These are phyloP conservation scores for Phytopythium kandeliae DNA, from an alignment of 352 stramenopile species.

Conservation along the genomic window DNA sequence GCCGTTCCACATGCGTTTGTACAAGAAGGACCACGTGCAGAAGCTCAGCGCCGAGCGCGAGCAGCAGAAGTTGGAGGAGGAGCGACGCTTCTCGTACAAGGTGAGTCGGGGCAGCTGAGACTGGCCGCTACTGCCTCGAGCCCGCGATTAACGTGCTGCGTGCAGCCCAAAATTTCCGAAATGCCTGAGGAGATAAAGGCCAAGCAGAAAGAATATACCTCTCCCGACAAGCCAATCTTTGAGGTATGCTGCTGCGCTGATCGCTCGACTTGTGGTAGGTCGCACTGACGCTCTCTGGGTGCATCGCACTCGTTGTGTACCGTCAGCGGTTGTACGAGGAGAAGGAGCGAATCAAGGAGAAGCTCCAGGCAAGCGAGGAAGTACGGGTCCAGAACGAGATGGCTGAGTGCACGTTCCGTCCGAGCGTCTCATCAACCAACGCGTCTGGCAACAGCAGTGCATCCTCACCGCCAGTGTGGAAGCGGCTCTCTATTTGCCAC, in stretches of 20 bases:
- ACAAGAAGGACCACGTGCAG: slow-evolving; percentile 73
- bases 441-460: slow-evolving; percentile 21
- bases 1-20: slow-evolving; percentile 72
- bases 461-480: slow-evolving; percentile 53
- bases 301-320: slow-evolving; percentile 5
- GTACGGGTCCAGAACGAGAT: slow-evolving; percentile 69
- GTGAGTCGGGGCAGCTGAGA: slow-evolving; percentile 17
- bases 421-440: slow-evolving; percentile 44
- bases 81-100: slow-evolving; percentile 74
- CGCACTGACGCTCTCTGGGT: background rate
- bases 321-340: slow-evolving; percentile 74
- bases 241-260: slow-evolving; percentile 38
- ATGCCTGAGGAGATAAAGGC: slow-evolving; percentile 49
- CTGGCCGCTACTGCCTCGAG: slow-evolving; percentile 1
- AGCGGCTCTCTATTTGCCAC: slow-evolving; percentile 67
- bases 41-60: slow-evolving; percentile 57
- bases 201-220: slow-evolving; percentile 47
- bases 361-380: slow-evolving; percentile 66
- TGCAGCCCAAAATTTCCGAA: slow-evolving; percentile 52
- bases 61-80: slow-evolving; percentile 66
- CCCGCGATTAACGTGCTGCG: slow-evolving; percentile 7
- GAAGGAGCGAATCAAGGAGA: slow-evolving; percentile 74
- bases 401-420: slow-evolving; percentile 74
- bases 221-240: slow-evolving; percentile 68
- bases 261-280: slow-evolving; percentile 7